Conservation (phyloP, 2,329 filamentous ascomycete genomes). For the Botrytis hyacinthi region DNA sequence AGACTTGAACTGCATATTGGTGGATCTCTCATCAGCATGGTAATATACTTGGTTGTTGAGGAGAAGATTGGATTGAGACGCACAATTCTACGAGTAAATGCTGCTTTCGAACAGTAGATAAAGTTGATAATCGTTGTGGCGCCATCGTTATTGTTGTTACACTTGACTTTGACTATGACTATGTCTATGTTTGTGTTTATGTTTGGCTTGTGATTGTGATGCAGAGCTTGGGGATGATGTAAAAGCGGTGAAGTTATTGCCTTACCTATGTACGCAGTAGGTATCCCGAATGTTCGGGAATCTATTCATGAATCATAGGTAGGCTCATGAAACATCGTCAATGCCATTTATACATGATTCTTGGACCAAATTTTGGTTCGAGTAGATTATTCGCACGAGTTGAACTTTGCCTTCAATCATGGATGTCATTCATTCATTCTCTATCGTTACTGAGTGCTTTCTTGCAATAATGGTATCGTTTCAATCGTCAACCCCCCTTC, state of each 20-base stretch:
- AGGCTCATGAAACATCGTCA: not conserved
- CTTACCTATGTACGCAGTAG: not conserved
- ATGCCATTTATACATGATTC: not conserved
- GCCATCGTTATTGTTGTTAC: conserved; percentile 27
- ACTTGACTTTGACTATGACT: conserved; percentile 2
- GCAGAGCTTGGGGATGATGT: conserved; percentile 13
- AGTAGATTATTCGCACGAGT: not conserved
- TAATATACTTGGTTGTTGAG: not conserved
- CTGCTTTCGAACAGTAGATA: conserved; percentile 38
- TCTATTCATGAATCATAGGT: conserved; percentile 4
- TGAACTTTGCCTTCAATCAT: not conserved
- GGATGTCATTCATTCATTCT: conserved; percentile 19
- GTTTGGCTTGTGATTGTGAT: conserved; percentile 14
- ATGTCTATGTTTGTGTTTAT: conserved; percentile 8
- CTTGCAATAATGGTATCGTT: conserved; percentile 7
- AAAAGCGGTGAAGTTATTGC: conserved; percentile 24
- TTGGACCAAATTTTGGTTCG: not conserved
- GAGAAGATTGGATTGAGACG: not conserved
- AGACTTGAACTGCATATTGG: conserved; percentile 63
- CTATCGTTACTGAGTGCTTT: conserved; percentile 6
- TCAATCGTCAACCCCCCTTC: not conserved
- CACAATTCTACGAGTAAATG: conserved; percentile 40
- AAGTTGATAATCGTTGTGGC: conserved; percentile 28
- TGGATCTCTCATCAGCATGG: conserved; percentile 6
- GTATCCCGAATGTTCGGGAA: not conserved